phyloP scores from a whole-genome alignment of 129 eudicot species.

The Centella asiatica region DNA sequence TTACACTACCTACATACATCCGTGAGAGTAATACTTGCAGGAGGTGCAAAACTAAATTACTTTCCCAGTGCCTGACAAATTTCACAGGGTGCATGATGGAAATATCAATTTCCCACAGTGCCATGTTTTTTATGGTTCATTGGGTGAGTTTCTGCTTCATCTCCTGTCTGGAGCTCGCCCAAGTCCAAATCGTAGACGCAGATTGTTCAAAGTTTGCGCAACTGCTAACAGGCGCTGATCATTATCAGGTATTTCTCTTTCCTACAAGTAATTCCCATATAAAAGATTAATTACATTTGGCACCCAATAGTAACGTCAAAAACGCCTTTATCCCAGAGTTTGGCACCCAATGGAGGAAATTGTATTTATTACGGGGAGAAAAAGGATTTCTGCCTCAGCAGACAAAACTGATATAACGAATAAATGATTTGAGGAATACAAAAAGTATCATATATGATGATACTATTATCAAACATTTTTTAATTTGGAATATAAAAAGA shows the following conservation, averaged over 20 bases:
- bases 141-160: neutral
- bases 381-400: no score
- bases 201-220: conserved; percentile 29
- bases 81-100: neutral
- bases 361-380: no score
- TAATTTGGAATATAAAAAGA: no score
- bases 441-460: no score
- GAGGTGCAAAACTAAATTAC: conserved; percentile 1
- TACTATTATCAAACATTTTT: no score
- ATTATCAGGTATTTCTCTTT: conserved; percentile 67
- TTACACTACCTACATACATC: neutral
- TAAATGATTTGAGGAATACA: no score
- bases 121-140: neutral
- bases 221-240: conserved; percentile 69
- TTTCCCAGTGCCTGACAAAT: neutral
- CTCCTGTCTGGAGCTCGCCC: conserved; percentile 30
- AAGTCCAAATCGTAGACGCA: conserved; percentile 40
- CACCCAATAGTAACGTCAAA: neutral
- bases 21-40: neutral
- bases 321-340: no score
- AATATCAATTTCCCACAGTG: neutral
- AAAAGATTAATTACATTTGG: neutral
- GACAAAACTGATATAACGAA: no score
- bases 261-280: conserved; percentile 27
- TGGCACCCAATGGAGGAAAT: no score